Base-by-base conservation (phyloP, 2,329 filamentous ascomycete genomes). In the Penicillium italicum region DNA sequence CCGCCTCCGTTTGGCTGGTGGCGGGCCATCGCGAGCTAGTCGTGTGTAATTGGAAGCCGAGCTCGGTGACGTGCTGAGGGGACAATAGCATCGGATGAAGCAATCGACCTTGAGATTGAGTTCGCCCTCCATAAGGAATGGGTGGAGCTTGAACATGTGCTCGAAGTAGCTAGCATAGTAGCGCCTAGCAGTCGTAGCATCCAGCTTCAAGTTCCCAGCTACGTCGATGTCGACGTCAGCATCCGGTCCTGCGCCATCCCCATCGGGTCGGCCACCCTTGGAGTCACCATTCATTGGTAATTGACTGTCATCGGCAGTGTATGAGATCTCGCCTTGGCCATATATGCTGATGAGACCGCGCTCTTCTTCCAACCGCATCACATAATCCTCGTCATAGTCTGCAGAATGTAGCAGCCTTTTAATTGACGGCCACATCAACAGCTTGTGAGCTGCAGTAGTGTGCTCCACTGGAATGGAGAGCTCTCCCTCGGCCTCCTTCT, bases 371-470 rank as follows among this genome's bases (percentile, higher is more conserved):
- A 86, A 79, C 28, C 85, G 80, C 71, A 94, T 88, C 0, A 91
- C 90, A 69, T 91, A 95, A 34, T 82, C 75, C 61, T 88, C 83
- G 53, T 84, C 82, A 26, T 86, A 80, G 50, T 80, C 80, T 31
- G 79, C 77, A 65, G 78, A 63, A 55, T 73, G 53, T 33, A 90
- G 85, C 68, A 97, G 69, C 59, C 80, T 75, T 68, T 79, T 75
- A 52, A 94, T 90, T 0, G 85, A 82, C 0, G 82, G 82, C 85
- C 88, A 91, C 44, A 82, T 80, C 28, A 97, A 77, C 18, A 97
- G 78, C 59, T 91, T 84, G 48, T 94, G 90, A 1, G 91, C 91
- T n/a, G 91, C 85, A 0, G 92, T 97, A 0, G 90, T 95, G 68
- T 97, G 93, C 62, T 96, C 90, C 28, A 86, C 83, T 0, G 91